A percentile compares a stretch with the other conserved stretches of the same genome.
phyloP scores from a whole-genome alignment of 2,329 filamentous ascomycete species.

The Diaporthe nobilis region DNA sequence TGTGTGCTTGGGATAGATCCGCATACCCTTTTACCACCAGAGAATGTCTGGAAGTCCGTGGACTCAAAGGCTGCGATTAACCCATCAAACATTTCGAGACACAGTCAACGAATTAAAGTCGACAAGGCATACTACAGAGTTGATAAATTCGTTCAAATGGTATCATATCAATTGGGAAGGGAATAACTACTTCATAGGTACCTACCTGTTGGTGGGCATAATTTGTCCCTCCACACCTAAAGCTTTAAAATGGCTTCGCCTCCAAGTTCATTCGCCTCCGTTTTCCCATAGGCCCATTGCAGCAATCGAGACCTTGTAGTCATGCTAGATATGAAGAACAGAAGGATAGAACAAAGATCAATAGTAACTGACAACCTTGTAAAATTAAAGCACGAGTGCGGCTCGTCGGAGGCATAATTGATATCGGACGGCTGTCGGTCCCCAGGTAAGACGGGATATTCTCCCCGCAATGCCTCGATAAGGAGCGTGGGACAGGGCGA shows the following conservation, averaged over 20 bases:
- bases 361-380: background rate
- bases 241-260: too few species aligned
- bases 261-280: too few species aligned
- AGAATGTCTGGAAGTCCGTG: background rate
- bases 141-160: too few species aligned
- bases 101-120: background rate
- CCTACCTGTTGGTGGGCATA: too few species aligned
- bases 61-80: background rate
- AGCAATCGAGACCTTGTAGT: background rate
- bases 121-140: background rate
- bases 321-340: background rate
- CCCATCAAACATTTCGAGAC: background rate
- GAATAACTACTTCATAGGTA: too few species aligned
- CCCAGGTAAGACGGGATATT: constrained; percentile 12
- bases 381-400: background rate
- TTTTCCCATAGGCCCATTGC: too few species aligned
- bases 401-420: background rate
- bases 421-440: constrained; percentile 10
- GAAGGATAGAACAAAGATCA: background rate
- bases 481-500: background rate
- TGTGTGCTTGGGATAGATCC: constrained; percentile 1
- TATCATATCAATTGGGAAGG: background rate
- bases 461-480: background rate
- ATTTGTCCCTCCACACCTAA: too few species aligned
- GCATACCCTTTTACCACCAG: background rate